Conservation (phyloP, 2,329 filamentous ascomycete species). For the Pleoardoris graminearum region DNA sequence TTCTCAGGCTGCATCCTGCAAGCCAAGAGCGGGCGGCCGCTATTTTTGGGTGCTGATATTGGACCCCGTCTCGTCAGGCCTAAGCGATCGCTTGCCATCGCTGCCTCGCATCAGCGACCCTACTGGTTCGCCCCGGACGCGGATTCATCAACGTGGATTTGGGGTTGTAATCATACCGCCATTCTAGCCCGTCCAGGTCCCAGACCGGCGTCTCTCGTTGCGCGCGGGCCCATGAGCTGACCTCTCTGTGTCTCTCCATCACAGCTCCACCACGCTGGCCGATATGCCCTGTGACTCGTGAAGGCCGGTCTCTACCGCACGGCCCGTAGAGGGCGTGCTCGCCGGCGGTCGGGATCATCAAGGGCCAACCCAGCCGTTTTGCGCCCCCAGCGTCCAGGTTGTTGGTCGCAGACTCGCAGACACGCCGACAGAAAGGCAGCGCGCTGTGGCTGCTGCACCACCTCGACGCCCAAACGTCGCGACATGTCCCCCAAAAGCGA, state of each 20-base stretch:
- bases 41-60: conserved; percentile 37
- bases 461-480: conserved; percentile 34
- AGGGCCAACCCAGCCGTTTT: conserved; percentile 27
- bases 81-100: conserved; percentile 25
- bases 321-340: conserved; percentile 21
- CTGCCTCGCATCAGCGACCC: conserved; percentile 27
- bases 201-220: conserved; percentile 1
- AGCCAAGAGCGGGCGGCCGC: conserved; percentile 16
- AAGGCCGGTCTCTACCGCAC: conserved; percentile 32
- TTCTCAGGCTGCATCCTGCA: not conserved
- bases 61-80: conserved; percentile 23
- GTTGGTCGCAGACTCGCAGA: conserved; percentile 6
- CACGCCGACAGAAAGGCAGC: conserved; percentile 17
- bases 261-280: conserved; percentile 1
- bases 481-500: conserved; percentile 16
- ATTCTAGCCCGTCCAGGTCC: conserved; percentile 7
- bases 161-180: conserved; percentile 20
- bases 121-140: conserved; percentile 20
- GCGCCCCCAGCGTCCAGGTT: conserved; percentile 21
- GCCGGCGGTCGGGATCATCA: conserved; percentile 13
- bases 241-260: not conserved
- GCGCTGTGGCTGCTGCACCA: conserved; percentile 36
- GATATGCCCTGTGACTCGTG: conserved; percentile 5
- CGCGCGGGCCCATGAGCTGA: conserved; percentile 4
- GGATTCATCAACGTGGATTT: conserved; percentile 26